Evolutionary conservation across 805 yeast species (phyloP), one percentile per base, ranked within the genome.

Genomic region (Candida sphagnicola): DNA sequence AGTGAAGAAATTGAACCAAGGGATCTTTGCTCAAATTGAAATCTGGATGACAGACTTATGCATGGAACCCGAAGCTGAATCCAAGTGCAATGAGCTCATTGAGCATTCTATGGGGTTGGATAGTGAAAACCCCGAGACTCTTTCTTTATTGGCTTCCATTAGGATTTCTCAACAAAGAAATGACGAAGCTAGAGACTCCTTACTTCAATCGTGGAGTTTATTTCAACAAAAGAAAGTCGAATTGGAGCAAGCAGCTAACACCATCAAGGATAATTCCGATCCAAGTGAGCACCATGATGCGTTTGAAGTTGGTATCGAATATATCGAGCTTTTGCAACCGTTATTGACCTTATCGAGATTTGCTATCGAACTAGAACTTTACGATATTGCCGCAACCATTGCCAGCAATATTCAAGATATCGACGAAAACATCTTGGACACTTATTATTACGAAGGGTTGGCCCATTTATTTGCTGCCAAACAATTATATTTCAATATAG

Each of bases 1-100:
- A 30, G 57, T 74, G 14, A 75, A 75, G 45, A 85, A 84, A 55
- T 56, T 87, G 34, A 78, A 83, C 46, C 85, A 81, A 54, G 96
- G 91, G 0, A 66, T 87, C 18, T 80, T 91, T 48, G 82, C 96
- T 5, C 75, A 83, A 66, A 85, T 93, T 53, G 99, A 91, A 61
- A 84, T 87, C 41, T 90, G 96, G 96, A 87, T 89, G 97, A 91
- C 98, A 1, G 97, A 91, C 66, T 67, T 90, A 46, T 90, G 98
- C 67, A 88, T 90, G 96, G 95, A 87, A 52, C 79, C 79, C 2
- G 80, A 82, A 48, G 98, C 98, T 2, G 98, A 93, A 61, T 16
- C 58, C 6, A 74, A 78, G 57, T 93, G 98, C 63, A 85, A 89
- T 50, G 70, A 70, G 39, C 69, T 86, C 47, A 82, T 90, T 39